phyloP scores from a whole-genome alignment of 139 green algal species.

The Monoraphidium neglectum region DNA sequence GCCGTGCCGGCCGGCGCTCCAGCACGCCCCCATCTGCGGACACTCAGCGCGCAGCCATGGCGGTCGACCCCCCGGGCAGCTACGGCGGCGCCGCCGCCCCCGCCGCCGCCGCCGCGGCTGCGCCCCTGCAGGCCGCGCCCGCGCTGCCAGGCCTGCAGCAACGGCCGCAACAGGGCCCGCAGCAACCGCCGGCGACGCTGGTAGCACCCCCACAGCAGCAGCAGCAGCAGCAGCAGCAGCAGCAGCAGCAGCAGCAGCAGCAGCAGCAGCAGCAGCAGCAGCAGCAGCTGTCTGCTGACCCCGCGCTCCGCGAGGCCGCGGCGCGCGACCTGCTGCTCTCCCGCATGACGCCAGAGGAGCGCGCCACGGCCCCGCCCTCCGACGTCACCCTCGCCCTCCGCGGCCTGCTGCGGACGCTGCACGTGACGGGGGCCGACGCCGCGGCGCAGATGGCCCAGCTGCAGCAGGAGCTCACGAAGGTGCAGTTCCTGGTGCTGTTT shows the following conservation, averaged over 20 bases:
- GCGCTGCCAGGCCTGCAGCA: no score
- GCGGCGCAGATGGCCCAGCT: slow-evolving; percentile 1
- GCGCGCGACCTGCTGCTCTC: not conserved
- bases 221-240: slow-evolving; percentile 12
- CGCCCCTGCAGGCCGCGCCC: no score
- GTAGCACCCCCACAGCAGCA: not conserved
- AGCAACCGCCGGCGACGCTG: not conserved
- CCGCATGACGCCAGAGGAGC: not conserved
- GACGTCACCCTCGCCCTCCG: not conserved
- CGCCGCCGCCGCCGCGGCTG: no score
- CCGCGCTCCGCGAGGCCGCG: no score
- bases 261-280: not conserved
- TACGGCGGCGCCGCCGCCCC: no score
- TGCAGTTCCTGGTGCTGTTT: no score
- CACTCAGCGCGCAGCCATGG: no score
- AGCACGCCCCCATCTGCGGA: no score
- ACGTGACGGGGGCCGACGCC: not conserved
- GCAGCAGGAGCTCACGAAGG: not conserved
- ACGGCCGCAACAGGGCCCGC: no score
- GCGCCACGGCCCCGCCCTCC: not conserved
- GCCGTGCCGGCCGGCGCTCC: no score
- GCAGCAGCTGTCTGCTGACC: not conserved
- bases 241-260: not conserved
- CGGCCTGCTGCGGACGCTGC: not conserved
- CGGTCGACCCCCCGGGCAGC: no score